Evolutionary conservation across 2,329 filamentous ascomycete genomes (phyloP).

Genomic region (Exophiala dermatitidis): DNA sequence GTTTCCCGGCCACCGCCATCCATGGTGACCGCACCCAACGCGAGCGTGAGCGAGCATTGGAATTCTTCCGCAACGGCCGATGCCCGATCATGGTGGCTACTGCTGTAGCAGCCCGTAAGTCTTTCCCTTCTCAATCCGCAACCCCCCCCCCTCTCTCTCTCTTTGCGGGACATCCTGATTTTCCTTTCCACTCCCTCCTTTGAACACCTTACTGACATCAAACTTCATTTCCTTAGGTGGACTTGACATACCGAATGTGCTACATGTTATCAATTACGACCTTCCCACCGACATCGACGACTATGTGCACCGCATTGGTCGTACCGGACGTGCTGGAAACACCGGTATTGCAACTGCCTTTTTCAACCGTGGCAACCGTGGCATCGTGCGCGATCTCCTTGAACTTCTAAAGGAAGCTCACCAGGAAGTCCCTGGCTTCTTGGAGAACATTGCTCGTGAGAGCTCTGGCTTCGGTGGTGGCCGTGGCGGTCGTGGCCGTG

Average conservation of each 20-base stretch:
- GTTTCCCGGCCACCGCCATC: slow-evolving; percentile 95
- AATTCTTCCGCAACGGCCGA: slow-evolving; percentile 93
- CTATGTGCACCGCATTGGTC: slow-evolving; percentile 98
- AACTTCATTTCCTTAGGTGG: too few relatives aligned
- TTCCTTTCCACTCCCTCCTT: too few relatives aligned
- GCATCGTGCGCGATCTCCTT: slow-evolving; percentile 90
- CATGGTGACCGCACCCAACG: slow-evolving; percentile 98
- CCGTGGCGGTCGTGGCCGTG: slow-evolving; percentile 57
- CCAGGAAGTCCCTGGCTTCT: slow-evolving; percentile 87
- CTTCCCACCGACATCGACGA: slow-evolving; percentile 98
- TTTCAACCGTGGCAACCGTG: slow-evolving; percentile 99
- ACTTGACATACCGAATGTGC: too few relatives aligned
- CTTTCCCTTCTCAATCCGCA: too few relatives aligned
- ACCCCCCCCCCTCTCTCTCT: slow-evolving; percentile 10
- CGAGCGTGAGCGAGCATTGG: slow-evolving; percentile 93
- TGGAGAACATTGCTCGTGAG: slow-evolving; percentile 96
- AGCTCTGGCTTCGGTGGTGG: slow-evolving; percentile 72
- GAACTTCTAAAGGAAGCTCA: slow-evolving; percentile 99
- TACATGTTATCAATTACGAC: slow-evolving; percentile 98
- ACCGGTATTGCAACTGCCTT: slow-evolving; percentile 97
- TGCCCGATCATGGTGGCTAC: slow-evolving; percentile 97
- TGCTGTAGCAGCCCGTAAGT: slow-evolving; percentile 93
- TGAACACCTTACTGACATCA: too few relatives aligned
- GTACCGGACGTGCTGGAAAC: slow-evolving; percentile 99
- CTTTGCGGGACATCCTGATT: too few relatives aligned